Evolutionary conservation across 768 basidiomycete genomes (phyloP).

Genomic region (Mycena vitilis): DNA sequence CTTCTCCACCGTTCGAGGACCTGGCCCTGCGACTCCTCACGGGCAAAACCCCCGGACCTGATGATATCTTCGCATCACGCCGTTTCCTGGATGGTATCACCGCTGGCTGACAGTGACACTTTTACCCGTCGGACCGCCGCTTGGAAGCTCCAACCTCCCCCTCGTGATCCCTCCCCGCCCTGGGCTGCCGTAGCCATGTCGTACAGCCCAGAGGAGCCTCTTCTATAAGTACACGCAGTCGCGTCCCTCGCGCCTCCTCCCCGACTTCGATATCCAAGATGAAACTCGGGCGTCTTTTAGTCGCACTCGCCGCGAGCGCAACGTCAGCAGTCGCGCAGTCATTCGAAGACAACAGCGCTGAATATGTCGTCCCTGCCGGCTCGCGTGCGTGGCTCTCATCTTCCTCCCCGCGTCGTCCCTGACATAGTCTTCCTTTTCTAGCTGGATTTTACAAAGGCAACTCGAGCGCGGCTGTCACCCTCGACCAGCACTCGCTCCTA

Average conservation of each 20-base stretch:
- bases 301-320: conserved; percentile 12
- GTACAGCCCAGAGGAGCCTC: not conserved
- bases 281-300: conserved; percentile 9
- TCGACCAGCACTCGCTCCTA: conserved; percentile 51
- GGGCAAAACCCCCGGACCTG: too few species aligned
- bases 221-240: conserved; percentile 11
- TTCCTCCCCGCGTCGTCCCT: not conserved
- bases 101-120: not conserved
- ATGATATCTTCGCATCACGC: not conserved
- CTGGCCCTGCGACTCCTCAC: too few species aligned
- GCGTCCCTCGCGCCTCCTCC: not conserved
- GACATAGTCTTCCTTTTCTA: not conserved
- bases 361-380: conserved; percentile 32
- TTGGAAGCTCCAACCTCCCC: not conserved
- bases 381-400: conserved; percentile 23
- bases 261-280: conserved; percentile 16
- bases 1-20: too few species aligned
- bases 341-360: conserved; percentile 30
- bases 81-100: not conserved
- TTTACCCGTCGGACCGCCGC: conserved; percentile 25
- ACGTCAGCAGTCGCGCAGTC: conserved; percentile 15
- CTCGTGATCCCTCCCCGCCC: conserved; percentile 10
- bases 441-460: conserved; percentile 42
- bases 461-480: conserved; percentile 47
- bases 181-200: not conserved